These are phyloP conservation scores for Amphichorda felina DNA, from an alignment of 2,329 filamentous ascomycete genomes.

Conservation along the genomic window DNA sequence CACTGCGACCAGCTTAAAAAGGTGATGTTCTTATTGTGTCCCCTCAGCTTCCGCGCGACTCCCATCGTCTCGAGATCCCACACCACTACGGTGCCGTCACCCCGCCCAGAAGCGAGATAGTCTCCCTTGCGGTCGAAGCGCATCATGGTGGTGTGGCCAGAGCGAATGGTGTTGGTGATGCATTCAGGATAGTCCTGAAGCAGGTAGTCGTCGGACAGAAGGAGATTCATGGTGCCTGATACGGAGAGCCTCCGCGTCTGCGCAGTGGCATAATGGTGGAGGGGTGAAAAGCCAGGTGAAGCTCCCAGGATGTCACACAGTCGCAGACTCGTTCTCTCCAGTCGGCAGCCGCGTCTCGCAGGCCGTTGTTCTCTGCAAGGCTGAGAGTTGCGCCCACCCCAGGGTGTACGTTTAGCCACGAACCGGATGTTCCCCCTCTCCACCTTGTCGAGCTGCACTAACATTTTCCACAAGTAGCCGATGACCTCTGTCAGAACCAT, in stretches of 20 bases:
- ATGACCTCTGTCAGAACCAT: neutral
- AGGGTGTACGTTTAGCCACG: constrained; percentile 3
- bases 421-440: constrained; percentile 4
- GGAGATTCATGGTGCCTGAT: constrained; percentile 38
- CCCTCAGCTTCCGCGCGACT: constrained; percentile 84
- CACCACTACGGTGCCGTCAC: constrained; percentile 88
- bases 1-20: constrained; percentile 91
- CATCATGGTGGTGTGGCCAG: constrained; percentile 51
- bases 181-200: constrained; percentile 80
- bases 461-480: constrained; percentile 16
- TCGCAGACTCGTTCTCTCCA: neutral
- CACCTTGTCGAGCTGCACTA: constrained; percentile 10
- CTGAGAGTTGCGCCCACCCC: constrained; percentile 9
- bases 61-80: constrained; percentile 98
- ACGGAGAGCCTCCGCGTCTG: neutral
- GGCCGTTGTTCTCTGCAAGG: constrained; percentile 16
- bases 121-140: constrained; percentile 94
- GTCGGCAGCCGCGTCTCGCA: constrained; percentile 1
- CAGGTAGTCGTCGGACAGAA: constrained; percentile 51
- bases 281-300: neutral
- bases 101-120: constrained; percentile 84
- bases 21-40: constrained; percentile 88
- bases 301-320: neutral
- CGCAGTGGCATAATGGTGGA: neutral
- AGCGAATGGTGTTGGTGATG: constrained; percentile 76